Evolutionary conservation across 805 yeast species (phyloP), one percentile per base, ranked within the genome.

Genomic region (Barnettozyma californica): DNA sequence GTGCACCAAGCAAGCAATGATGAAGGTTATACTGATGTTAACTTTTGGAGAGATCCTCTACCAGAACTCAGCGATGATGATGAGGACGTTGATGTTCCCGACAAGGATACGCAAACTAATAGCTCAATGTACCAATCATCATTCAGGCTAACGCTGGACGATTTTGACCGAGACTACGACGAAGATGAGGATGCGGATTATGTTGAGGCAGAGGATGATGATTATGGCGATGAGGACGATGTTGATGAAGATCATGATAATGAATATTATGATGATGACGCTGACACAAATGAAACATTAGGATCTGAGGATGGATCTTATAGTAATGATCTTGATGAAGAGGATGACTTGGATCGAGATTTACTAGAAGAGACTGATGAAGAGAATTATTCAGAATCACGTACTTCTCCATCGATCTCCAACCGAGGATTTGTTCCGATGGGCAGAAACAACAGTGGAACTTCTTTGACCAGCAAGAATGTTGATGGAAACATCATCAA

Each of bases 41-140:
- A 87, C 61, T 94, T 77, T 64, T 94, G 99, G 99, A 73, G 96
- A 54, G 92, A 83, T 45, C 95, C 96, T 1, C 59, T 91, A 23
- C 68, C 76, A 4, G 81, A 81, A 51, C 59, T 85, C 21, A 77
- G 78, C 49, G 87, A 82, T 48, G 68, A 79, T 40, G 76, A 81
- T 42, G 87, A 81, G 46, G 65, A 63, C 8, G 70, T 62, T 2
- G 62, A 39, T 51, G 62, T 14, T 4, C 46, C 49, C 38, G 45
- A 47, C 16, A 21, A 16, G 11, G 53, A 50, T 7, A 49, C 53
- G 23, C 41, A 38, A 42, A 52, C 53, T 34, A 52, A 45, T 26
- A 45, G 39, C 18, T 35, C 46, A 9, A 8, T 13, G 9, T 46
- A 14, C 18, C 41, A 35, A 11, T 38, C 26, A 42, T 47, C 48